phyloP scores from a whole-genome alignment of 176 grass and related monocot species.

The Chloris gayana region DNA sequence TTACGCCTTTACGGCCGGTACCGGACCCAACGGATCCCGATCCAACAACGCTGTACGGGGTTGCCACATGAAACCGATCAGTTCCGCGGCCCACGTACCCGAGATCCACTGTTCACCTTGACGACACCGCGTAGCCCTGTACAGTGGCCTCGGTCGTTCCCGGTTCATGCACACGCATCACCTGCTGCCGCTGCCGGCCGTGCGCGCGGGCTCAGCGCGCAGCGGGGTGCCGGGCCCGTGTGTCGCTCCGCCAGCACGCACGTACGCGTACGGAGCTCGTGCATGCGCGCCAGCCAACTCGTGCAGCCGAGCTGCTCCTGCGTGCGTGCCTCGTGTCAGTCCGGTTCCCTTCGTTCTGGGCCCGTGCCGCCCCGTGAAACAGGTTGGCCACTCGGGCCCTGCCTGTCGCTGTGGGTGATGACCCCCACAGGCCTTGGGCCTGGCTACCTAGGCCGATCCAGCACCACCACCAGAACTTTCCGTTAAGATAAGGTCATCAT shows the following conservation, averaged over 20 bases:
- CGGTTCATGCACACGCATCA: background rate
- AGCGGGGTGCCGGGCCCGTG: background rate
- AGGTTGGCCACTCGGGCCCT: constrained; percentile 37
- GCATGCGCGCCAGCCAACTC: background rate
- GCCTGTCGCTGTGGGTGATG: background rate
- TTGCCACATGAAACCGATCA: background rate
- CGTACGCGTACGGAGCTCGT: background rate
- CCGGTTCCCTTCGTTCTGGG: constrained; percentile 4
- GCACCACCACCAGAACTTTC: background rate
- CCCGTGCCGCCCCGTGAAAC: constrained; percentile 9
- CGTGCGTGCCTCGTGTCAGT: background rate
- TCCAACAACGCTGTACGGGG: background rate
- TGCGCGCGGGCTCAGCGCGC: background rate
- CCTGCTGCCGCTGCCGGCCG: background rate
- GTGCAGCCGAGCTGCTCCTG: too few relatives aligned
- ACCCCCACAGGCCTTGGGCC: constrained; percentile 22
- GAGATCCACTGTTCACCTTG: too few relatives aligned
- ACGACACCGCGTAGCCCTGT: background rate
- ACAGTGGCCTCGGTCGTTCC: background rate
- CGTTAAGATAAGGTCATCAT: background rate
- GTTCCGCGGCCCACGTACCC: background rate
- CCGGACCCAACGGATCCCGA: background rate
- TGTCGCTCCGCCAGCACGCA: background rate
- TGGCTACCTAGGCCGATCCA: constrained; percentile 33
- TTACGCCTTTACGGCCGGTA: background rate